A percentile compares a stretch with the other conserved stretches of the same genome.
Conservation (phyloP, 1,139 yeast genomes). For the Sugiyamaella castrensis region DNA sequence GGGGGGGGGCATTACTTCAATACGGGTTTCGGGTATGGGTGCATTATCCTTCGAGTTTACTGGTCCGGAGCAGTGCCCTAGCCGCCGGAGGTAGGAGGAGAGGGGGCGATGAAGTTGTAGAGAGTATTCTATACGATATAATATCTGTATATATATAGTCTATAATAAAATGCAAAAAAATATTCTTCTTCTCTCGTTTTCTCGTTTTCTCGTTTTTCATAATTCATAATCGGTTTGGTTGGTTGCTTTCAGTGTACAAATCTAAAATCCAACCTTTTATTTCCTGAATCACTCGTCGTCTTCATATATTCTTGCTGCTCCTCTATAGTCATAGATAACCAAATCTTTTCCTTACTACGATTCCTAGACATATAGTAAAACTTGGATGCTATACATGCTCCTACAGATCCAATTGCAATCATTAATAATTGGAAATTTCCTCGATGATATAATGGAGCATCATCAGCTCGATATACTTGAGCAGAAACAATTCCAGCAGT, state of each 20-base stretch:
- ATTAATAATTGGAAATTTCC: slow-evolving; percentile 52
- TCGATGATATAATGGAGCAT: slow-evolving; percentile 54
- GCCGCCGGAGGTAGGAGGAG: no score
- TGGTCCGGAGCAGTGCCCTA: no score
- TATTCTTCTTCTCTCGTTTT: no score
- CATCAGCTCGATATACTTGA: slow-evolving; percentile 54
- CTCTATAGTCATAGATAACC: slow-evolving; percentile 49
- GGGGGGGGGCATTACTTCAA: no score
- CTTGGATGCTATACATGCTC: slow-evolving; percentile 23
- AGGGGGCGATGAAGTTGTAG: no score
- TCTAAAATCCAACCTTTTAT: slow-evolving; percentile 54
- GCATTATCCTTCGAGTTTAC: no score
- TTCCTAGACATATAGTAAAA: slow-evolving; percentile 50
- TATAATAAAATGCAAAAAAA: no score
- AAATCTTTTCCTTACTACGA: slow-evolving; percentile 41
- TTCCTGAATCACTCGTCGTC: slow-evolving; percentile 50
- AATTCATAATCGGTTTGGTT: slow-evolving; percentile 2
- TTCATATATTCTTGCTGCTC: slow-evolving; percentile 47
- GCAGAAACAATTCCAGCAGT: slow-evolving; percentile 50
- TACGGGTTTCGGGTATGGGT: no score
- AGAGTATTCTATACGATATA: no score
- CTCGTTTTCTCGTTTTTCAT: no score
- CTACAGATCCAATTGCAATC: slow-evolving; percentile 35
- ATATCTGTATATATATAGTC: no score
- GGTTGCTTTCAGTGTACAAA: slow-evolving; percentile 28